Conservation (phyloP, 768 basidiomycete species). For the Holtermannia corniformis region DNA sequence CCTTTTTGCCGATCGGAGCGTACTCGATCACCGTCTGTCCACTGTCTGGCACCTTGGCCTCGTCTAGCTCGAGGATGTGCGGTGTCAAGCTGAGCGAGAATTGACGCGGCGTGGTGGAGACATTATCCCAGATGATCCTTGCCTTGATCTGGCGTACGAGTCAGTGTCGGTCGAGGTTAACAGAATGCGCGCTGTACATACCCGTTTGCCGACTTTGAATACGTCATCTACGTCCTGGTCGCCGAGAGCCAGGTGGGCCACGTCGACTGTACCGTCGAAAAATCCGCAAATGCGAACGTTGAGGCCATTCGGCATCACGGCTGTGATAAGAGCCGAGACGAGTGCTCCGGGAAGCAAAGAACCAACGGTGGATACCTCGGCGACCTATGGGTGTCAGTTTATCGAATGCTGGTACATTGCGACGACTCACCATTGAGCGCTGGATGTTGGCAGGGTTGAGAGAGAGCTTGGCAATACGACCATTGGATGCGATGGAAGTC, state of each 20-base stretch:
- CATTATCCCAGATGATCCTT: conserved; percentile 71
- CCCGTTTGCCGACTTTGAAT: conserved; percentile 45
- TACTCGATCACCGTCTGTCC: conserved; percentile 44
- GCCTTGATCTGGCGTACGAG: conserved; percentile 54
- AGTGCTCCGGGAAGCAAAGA: conserved; percentile 80
- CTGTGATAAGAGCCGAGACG: conserved; percentile 72
- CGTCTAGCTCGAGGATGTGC: conserved; percentile 55
- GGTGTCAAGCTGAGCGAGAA: conserved; percentile 71
- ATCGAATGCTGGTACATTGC: no score
- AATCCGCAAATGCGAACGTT: conserved; percentile 83
- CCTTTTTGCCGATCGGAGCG: conserved; percentile 59
- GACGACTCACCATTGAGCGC: conserved; percentile 51
- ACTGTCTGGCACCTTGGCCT: conserved; percentile 21
- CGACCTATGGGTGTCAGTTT: conserved; percentile 46
- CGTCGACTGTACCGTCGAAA: conserved; percentile 82
- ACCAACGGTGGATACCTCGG: conserved; percentile 65
- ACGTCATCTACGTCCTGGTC: conserved; percentile 41
- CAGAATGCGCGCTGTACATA: conserved; percentile 26
- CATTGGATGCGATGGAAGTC: conserved; percentile 59
- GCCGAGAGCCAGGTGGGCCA: conserved; percentile 55
- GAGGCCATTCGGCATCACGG: conserved; percentile 60
- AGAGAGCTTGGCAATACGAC: conserved; percentile 65
- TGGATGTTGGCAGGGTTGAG: conserved; percentile 48
- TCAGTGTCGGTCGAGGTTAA: conserved; percentile 5
- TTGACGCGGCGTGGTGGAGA: conserved; percentile 58